Evolutionary conservation across 1,284 basidiomycete genomes (phyloP), one percentile per base, ranked within the genome.

Genomic region (Leucoagaricus sp.): DNA sequence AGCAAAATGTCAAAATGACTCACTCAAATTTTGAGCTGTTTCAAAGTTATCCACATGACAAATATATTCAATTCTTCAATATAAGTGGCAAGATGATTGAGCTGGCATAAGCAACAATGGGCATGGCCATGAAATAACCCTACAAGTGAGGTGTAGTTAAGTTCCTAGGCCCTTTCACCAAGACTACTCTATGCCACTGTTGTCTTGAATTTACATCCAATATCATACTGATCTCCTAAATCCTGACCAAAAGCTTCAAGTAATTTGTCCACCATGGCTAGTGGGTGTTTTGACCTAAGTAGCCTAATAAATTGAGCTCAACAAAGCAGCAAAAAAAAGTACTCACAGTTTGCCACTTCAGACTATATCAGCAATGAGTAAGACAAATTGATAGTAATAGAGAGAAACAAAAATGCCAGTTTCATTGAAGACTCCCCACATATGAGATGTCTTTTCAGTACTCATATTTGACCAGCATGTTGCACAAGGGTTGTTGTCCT

Each of bases 381-480:
- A 45, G 0, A 63, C 51, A 48, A 63, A 61, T 0, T 58, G 53
- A 53, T 68, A 67, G 0, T 50, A 36, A 49, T 69, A 72, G 0
- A 69, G 55, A 0, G 63, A 53, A 1, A 71, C n/a, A 42, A 73
- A 72, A 1, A 69, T 61, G 0, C 69, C 68, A 0, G 69, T 66
- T 55, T 72, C 67, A 29, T 71, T 68, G 48, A 70, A 73, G 0
- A 72, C 57, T 0, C 62, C 63, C 67, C 66, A 70, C 64, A 69
- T 68, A 19, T 58, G 58, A 6, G 59, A 57, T 0, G 65, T 67
- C 2, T 61, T 9, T 5, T 64, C 55, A 2, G 60, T 51, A 2
- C 38, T 49, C 69, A 69, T 69, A 29, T 71, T 69, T 7, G 34
- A 58, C 69, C 67, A 71, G 8, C 41, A 7, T 1, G 25, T 12